phyloP scores from a whole-genome alignment of 768 basidiomycete species.

The Chalciporus sphaerocephalus region DNA sequence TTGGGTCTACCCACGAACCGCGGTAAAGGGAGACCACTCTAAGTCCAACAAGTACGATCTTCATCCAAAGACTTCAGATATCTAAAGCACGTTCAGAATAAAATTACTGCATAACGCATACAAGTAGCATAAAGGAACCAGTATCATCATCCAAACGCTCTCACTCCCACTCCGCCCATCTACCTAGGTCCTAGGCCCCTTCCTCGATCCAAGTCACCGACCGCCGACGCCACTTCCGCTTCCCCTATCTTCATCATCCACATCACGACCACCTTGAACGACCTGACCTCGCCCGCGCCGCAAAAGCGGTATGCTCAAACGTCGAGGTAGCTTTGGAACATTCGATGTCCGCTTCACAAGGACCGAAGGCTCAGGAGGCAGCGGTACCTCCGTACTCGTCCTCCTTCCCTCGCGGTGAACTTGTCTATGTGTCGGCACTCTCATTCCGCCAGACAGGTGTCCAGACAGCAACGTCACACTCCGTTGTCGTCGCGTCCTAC shows the following conservation, averaged over 20 bases:
- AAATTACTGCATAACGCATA: no score
- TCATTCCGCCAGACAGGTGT: slow-evolving; percentile 6
- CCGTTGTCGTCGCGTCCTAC: slow-evolving; percentile 10
- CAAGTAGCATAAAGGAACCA: no score
- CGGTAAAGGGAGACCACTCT: no score
- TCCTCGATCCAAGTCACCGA: no score
- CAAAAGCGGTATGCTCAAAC: slow-evolving; percentile 27
- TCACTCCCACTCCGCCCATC: no score
- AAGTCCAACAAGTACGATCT: no score
- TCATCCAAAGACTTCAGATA: no score
- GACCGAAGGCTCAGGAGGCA: background rate
- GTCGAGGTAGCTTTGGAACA: slow-evolving; percentile 24
- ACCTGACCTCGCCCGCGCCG: slow-evolving; percentile 26
- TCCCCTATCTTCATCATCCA: background rate
- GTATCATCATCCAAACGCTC: no score
- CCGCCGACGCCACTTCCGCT: no score
- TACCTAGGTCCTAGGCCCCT: no score
- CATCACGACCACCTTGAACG: slow-evolving; percentile 1
- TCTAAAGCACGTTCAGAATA: no score
- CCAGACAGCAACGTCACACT: slow-evolving; percentile 19
- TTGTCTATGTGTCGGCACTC: background rate
- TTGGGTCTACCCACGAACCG: no score
- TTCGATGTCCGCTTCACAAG: slow-evolving; percentile 16
- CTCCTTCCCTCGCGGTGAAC: background rate
- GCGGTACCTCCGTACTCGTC: background rate